Base-by-base conservation (phyloP, 2,329 filamentous ascomycete genomes). In the Aspergillus sp. region DNA sequence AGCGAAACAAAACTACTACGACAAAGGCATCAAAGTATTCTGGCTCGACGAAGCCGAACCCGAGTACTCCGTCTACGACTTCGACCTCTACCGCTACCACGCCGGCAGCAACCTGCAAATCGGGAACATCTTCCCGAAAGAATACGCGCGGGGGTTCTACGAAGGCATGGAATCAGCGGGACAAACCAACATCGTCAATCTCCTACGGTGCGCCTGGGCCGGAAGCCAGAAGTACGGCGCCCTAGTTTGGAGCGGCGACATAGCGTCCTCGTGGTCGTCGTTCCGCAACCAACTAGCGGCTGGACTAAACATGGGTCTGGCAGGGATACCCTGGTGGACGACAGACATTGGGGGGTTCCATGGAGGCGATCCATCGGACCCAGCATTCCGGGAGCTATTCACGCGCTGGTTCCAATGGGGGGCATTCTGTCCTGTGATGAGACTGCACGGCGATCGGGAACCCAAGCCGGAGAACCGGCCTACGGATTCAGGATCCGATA, bases 261-360 rank as follows among this genome's bases (percentile, higher is more conserved):
- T 89, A 60, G 87, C 87, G 0, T 86, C 82, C 0, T 87, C 84
- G 0, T 90, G 87, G 87, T 72, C 71, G 2, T 85, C 80, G 25
- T 79, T 89, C 51, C 80, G 84, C 3, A 81, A 84, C 60, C 86
- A 90, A 69, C 75, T 89, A 2, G 79, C 85, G 0, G 87, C 87
- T 0, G 87, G 87, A 0, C 75, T 90, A 19, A 87, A 88, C 68
- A 88, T 89, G 84, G 87, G 86, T 0, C 74, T 89, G 4, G 79
- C 85, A 0, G 87, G 87, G 0, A 80, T 89, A 9, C 82, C 86
- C 0, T 89, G 87, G 87, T 90, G 86, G 85, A 90, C 87, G 0
- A 90, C 87, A 0, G 87, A 90, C 65, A 89, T 90, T 55, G 87
- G 88, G 1, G 88, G 88, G 0, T 90, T 90, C 68, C 87, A 89